A percentile compares a stretch with the other conserved stretches of the same genome.
These are phyloP conservation scores for Arxiozyma slooffiae DNA, from an alignment of 1,139 yeast species.

Conservation along the genomic window DNA sequence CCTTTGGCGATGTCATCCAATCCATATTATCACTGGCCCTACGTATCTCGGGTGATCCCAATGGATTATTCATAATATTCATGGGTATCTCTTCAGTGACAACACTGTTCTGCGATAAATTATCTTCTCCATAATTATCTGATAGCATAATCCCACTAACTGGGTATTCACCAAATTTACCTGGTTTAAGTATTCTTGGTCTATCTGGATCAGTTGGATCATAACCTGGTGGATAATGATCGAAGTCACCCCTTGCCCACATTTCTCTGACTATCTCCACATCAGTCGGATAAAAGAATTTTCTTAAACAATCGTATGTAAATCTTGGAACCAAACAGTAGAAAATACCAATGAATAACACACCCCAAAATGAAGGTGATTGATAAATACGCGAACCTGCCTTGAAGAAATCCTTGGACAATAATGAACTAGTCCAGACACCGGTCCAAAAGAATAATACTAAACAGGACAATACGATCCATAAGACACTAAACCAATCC, in stretches of 20 bases:
- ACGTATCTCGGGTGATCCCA: slow-evolving; percentile 18
- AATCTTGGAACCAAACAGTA: slow-evolving; percentile 73
- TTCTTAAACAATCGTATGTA: slow-evolving; percentile 51
- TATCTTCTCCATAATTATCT: slow-evolving; percentile 10
- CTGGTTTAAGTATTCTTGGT: slow-evolving; percentile 25
- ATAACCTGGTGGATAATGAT: slow-evolving; percentile 46
- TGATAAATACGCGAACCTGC: slow-evolving; percentile 71
- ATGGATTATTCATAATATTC: slow-evolving; percentile 22
- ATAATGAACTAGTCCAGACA: slow-evolving; percentile 59
- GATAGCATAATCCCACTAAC: slow-evolving; percentile 12
- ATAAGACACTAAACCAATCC: slow-evolving; percentile 77
- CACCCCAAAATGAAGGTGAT: slow-evolving; percentile 70
- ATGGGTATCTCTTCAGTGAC: slow-evolving; percentile 28
- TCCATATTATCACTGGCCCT: slow-evolving; percentile 5
- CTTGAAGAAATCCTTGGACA: slow-evolving; percentile 63
- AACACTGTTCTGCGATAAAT: slow-evolving; percentile 21
- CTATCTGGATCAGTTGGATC: slow-evolving; percentile 55
- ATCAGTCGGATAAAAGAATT: slow-evolving; percentile 62
- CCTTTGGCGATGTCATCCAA: slow-evolving; percentile 19
- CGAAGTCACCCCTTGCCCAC: slow-evolving; percentile 49
- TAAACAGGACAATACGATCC: slow-evolving; percentile 55
- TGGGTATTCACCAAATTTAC: slow-evolving; percentile 13
- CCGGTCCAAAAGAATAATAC: slow-evolving; percentile 84
- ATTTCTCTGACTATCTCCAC: slow-evolving; percentile 81
- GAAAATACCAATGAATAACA: slow-evolving; percentile 59